Percentiles rank a stretch among this genome's conserved stretches.
Evolutionary conservation across 345 rosid genomes (phyloP).

Genomic region (Brassica rapa): DNA sequence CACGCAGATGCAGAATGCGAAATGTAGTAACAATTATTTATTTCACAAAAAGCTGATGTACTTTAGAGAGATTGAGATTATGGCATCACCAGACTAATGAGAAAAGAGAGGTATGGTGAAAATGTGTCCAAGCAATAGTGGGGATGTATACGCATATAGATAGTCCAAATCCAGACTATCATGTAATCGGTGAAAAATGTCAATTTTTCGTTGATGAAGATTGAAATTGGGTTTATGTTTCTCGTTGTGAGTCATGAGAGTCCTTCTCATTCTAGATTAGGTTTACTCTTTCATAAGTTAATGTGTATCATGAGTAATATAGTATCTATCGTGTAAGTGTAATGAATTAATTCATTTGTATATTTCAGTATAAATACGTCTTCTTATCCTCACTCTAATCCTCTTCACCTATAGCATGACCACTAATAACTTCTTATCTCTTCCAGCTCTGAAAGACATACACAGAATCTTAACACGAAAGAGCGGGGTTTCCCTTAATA

Average conservation of each 20-base stretch:
- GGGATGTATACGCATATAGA: conserved; percentile 7
- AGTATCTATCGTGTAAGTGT: background rate
- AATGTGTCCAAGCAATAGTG: conserved; percentile 38
- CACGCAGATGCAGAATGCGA: conserved; percentile 22
- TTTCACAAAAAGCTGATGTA: background rate
- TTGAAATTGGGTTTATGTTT: too few species aligned
- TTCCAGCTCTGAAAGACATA: too few species aligned
- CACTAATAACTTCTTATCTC: too few species aligned
- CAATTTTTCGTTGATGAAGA: too few species aligned
- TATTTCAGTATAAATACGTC: background rate
- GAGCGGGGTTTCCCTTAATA: conserved; percentile 3
- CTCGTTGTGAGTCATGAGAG: too few species aligned
- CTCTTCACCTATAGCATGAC: too few species aligned
- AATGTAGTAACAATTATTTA: background rate
- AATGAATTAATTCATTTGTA: background rate
- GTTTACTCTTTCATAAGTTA: background rate
- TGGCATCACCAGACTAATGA: conserved; percentile 14
- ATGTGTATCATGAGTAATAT: background rate
- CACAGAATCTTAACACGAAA: background rate
- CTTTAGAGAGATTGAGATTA: conserved; percentile 7
- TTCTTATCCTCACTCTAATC: too few species aligned
- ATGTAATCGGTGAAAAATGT: too few species aligned
- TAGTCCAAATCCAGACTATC: conserved; percentile 28
- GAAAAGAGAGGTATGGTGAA: conserved; percentile 34
- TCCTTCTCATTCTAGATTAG: background rate